Evolutionary conservation across 306 rosid genomes (phyloP).

Genomic region (Dalbergia cultrata): DNA sequence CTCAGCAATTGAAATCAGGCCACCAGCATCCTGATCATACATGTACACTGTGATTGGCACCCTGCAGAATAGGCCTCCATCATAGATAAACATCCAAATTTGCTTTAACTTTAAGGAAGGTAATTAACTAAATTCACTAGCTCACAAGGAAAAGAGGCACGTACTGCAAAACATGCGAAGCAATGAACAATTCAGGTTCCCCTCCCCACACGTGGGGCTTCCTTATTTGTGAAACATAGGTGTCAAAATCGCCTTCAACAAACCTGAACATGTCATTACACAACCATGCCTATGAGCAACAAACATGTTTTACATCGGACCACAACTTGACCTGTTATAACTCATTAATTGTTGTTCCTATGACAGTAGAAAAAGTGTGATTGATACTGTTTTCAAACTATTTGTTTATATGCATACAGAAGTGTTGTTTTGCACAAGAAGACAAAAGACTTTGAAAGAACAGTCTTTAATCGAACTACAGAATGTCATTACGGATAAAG

Average conservation of each 20-base stretch:
- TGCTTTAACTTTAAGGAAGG: not conserved
- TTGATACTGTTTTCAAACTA: too few relatives aligned
- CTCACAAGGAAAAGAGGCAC: slow-evolving; percentile 41
- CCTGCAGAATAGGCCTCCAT: slow-evolving; percentile 56
- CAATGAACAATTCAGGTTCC: slow-evolving; percentile 93
- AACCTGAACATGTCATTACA: slow-evolving; percentile 67
- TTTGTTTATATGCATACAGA: too few relatives aligned
- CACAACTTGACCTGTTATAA: not conserved
- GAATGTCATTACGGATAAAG: not conserved
- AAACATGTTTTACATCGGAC: not conserved
- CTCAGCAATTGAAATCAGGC: slow-evolving; percentile 91
- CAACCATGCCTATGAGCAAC: slow-evolving; percentile 40
- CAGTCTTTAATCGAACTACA: not conserved
- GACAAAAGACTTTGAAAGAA: not conserved
- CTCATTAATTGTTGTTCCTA: too few relatives aligned
- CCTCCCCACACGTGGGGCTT: slow-evolving; percentile 96
- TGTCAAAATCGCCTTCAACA: slow-evolving; percentile 91
- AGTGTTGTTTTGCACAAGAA: too few relatives aligned
- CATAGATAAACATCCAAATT: slow-evolving; percentile 35
- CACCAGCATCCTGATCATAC: slow-evolving; percentile 79
- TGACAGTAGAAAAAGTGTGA: too few relatives aligned
- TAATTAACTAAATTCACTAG: not conserved
- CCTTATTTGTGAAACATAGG: slow-evolving; percentile 79
- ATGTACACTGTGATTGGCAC: slow-evolving; percentile 94
- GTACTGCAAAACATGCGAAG: slow-evolving; percentile 90